Evolutionary conservation across 202 grass and related monocot species (phyloP).

Genomic region (Eragrostis tef): DNA sequence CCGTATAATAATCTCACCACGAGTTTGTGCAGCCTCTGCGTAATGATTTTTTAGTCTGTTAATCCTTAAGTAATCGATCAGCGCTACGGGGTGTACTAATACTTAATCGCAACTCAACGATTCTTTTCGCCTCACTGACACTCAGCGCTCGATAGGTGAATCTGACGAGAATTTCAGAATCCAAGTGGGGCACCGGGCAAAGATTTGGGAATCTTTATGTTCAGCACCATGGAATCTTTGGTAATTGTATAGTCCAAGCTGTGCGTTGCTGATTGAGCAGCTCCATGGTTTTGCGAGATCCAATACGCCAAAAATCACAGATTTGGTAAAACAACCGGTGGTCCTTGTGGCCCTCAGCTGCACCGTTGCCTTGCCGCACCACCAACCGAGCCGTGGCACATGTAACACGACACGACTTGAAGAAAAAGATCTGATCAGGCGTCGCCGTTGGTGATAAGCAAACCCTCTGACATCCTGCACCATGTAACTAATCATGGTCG

Average conservation of each 20-base stretch:
- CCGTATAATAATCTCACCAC: not conserved
- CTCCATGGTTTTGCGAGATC: not conserved
- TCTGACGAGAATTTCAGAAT: constrained; percentile 39
- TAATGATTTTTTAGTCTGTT: not conserved
- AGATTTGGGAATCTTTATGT: constrained; percentile 4
- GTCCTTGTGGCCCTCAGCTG: not conserved
- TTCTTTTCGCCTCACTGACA: not conserved
- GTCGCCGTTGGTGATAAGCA: constrained; percentile 44
- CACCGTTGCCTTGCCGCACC: not conserved
- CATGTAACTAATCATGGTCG: too few species aligned
- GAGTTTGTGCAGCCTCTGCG: not conserved
- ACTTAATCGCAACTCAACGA: not conserved
- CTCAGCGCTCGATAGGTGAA: not conserved
- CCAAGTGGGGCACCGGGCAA: constrained; percentile 2
- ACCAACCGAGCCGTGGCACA: not conserved
- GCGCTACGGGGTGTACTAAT: not conserved
- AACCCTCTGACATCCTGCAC: constrained; percentile 23
- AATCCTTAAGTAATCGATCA: not conserved
- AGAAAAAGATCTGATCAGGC: not conserved
- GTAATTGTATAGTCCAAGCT: not conserved
- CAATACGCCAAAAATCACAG: not conserved
- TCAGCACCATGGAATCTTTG: not conserved
- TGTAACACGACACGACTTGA: not conserved
- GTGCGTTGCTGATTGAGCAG: not conserved
- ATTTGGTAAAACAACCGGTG: not conserved